Conservation (phyloP, 352 stramenopile genomes). For the Sclerospora graminicola region DNA sequence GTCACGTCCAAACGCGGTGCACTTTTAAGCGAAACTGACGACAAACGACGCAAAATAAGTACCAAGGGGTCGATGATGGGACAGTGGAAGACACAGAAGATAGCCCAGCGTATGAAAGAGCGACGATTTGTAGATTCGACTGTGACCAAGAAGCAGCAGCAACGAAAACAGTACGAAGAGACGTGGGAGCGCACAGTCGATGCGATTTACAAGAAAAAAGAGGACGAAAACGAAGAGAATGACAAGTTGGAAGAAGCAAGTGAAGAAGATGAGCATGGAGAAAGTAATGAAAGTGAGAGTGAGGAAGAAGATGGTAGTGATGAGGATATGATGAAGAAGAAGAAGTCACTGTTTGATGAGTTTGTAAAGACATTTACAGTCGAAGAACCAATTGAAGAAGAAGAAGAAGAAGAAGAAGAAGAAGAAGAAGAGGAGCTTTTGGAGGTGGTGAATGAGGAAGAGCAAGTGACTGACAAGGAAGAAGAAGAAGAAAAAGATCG, state of each 20-base stretch:
- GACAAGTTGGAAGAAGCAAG: background rate
- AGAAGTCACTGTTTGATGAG: conserved; percentile 48
- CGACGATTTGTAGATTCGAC: conserved; percentile 32
- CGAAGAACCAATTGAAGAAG: conserved; percentile 12
- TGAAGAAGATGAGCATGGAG: background rate
- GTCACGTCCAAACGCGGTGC: conserved; percentile 10
- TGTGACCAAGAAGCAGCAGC: conserved; percentile 37
- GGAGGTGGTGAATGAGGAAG: conserved; percentile 36
- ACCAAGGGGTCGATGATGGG: conserved; percentile 48
- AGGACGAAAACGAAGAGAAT: conserved; percentile 10
- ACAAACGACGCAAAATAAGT: conserved; percentile 6
- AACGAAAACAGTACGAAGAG: conserved; percentile 28
- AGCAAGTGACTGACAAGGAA: conserved; percentile 29
- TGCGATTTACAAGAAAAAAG: conserved; percentile 26
- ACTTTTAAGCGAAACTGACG: conserved; percentile 3
- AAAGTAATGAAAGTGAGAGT: conserved; percentile 13
- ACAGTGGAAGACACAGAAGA: conserved; percentile 67
- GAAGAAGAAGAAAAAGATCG: conserved; percentile 23
- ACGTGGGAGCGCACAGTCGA: conserved; percentile 27
- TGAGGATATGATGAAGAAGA: background rate
- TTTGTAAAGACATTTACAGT: conserved; percentile 56
- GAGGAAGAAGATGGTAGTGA: conserved; percentile 5
- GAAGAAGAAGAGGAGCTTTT: too few species aligned
- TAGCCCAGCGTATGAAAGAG: conserved; percentile 29
- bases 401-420: conserved; percentile 35